Conservation (phyloP, 2,329 filamentous ascomycete genomes). For the Fusarium verticillioides region DNA sequence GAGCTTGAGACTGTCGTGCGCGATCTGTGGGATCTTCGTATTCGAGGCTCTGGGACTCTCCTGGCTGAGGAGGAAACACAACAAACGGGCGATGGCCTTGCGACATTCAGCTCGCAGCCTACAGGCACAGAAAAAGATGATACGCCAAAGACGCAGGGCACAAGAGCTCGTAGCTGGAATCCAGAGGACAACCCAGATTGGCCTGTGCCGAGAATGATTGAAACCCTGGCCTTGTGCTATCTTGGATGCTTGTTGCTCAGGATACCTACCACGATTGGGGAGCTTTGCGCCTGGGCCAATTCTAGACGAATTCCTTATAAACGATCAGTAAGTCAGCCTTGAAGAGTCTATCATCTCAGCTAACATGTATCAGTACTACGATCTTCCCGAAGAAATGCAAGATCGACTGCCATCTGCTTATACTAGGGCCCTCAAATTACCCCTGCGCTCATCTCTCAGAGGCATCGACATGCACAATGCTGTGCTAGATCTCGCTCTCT, state of each 20-base stretch:
- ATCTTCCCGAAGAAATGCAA: conserved; percentile 72
- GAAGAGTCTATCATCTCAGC: background rate
- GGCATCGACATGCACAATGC: conserved; percentile 71
- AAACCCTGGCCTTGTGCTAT: conserved; percentile 83
- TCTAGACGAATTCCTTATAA: conserved; percentile 77
- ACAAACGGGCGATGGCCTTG: conserved; percentile 44
- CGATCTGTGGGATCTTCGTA: conserved; percentile 85
- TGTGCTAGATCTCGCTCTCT: conserved; percentile 69
- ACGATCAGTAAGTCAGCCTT: conserved; percentile 64
- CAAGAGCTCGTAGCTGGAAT: conserved; percentile 57
- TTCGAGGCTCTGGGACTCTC: conserved; percentile 57
- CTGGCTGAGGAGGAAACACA: conserved; percentile 41
- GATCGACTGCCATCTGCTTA: conserved; percentile 72
- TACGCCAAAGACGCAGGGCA: conserved; percentile 32
- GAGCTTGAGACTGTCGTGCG: conserved; percentile 83
- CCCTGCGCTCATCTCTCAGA: conserved; percentile 54
- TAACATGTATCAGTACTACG: conserved; percentile 56
- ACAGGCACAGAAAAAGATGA: conserved; percentile 31
- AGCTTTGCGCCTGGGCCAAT: conserved; percentile 76
- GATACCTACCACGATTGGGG: conserved; percentile 79
- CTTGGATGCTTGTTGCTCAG: conserved; percentile 79
- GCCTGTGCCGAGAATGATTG: conserved; percentile 74
- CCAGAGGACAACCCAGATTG: conserved; percentile 59
- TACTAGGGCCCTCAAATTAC: conserved; percentile 67
- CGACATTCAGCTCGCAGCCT: conserved; percentile 55